Percentiles rank a stretch among this genome's conserved stretches.
These are phyloP conservation scores for Trifolium dubium DNA, from an alignment of 306 rosid genomes.

Conservation along the genomic window DNA sequence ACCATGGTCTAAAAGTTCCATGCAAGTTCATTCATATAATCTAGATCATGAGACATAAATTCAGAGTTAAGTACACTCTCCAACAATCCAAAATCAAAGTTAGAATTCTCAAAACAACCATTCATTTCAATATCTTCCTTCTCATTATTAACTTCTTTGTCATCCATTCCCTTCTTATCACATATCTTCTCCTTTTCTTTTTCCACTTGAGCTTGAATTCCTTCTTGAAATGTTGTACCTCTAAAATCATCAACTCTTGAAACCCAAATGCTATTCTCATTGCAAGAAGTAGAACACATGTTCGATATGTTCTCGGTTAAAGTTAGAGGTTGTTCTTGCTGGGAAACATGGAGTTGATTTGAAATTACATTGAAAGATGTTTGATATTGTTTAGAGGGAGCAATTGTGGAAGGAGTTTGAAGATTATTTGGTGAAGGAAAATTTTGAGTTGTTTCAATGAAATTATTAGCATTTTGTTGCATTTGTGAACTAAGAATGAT, in stretches of 20 bases:
- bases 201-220: conserved; percentile 23
- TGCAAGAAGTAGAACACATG: conserved; percentile 46
- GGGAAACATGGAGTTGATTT: not conserved
- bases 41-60: conserved; percentile 52
- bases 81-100: conserved; percentile 65
- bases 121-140: conserved; percentile 31
- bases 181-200: conserved; percentile 43
- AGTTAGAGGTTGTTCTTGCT: not conserved
- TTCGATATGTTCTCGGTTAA: conserved; percentile 27
- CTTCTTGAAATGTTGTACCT: conserved; percentile 35
- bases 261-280: conserved; percentile 43
- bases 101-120: conserved; percentile 46
- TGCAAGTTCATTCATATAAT: conserved; percentile 60
- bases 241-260: conserved; percentile 41
- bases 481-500: conserved; percentile 36
- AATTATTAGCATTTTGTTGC: conserved; percentile 37
- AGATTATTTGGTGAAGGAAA: conserved; percentile 26
- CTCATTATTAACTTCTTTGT: conserved; percentile 20
- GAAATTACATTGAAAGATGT: conserved; percentile 20
- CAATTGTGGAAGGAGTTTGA: conserved; percentile 35
- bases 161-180: conserved; percentile 43
- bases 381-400: conserved; percentile 36
- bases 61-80: conserved; percentile 63
- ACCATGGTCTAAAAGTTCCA: conserved; percentile 62
- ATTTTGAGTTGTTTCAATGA: conserved; percentile 28